Base-by-base conservation (phyloP, 805 yeast genomes). In the Barnettozyma vustinii region DNA sequence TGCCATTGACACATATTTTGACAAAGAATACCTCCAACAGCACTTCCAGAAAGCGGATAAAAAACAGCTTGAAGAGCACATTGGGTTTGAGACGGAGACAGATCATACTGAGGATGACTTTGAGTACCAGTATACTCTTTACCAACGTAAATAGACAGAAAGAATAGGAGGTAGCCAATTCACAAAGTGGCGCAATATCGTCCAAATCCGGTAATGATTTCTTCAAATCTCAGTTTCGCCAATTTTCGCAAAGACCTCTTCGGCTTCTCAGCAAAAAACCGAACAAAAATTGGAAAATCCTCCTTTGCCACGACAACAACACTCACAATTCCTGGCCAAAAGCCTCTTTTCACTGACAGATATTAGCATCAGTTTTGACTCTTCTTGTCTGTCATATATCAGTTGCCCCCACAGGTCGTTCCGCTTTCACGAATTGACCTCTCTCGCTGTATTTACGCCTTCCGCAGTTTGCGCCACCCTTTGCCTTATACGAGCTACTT, bases 1-100 rank as follows among this genome's bases (percentile, higher is more conserved):
- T 27, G 76, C 74, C 15, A 79, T 90, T 74, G 98, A 91, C 66
- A 80, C 95, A 1, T 86, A 78, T 57, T 74, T 91, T 51, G 66
- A 76, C 27, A 67, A 63, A 30, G 64, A 60, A 15, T 52, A 58
- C 39, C 65, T 68, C 42, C 21, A 41, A 1, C 51, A 46, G 1
- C 47, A 64, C 25, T 76, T 85, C 77, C 49, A 47, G 3, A 69
- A 70, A 53, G 65, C 60, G 48, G 51, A 68, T 4, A 53, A 59
- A 3, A 50, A 54, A 0, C 72, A 65, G 4, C 67, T 86, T 43
- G 56, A 62, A 35, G 55, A 62, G 16, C 72, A 69, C 39, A 65
- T 73, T 1, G 77, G 73, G 3, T 55, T 56, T 7, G 49, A 56
- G 12, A 62, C 65, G 1, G 49, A 37, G 19, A 63, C 57, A 4